Base-by-base conservation (phyloP, 2,329 filamentous ascomycete species). In the Exophiala aquamarina region DNA sequence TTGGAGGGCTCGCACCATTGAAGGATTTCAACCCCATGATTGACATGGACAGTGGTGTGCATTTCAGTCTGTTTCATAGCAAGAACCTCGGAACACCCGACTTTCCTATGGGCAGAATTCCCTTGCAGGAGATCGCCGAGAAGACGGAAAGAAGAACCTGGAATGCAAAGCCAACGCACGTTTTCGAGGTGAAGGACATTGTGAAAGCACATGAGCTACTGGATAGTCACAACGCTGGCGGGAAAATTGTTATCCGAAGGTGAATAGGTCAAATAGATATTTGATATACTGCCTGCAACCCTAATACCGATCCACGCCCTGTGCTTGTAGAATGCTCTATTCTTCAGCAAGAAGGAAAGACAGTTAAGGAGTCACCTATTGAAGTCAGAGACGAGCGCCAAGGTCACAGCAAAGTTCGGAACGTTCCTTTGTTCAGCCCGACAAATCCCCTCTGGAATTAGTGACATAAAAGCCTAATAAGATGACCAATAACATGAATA, bases 51-150 rank as follows among this genome's bases (percentile, higher is more conserved):
- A 62, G 63, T 17, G 71, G 70, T 0, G 69, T 74, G n/a, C 70
- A 74, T 48, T 71, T 74, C 46, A 73, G 66, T 48, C 61, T 74
- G 21, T 74, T 73, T 54, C 63, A 66, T 4, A 72, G 69, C 47
- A 66, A 65, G 41, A 65, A 66, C 3, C 58, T 72, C 28, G 69
- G 64, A 4, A 61, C 42, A 2, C 49, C 53, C 0, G 67, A 63
- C 13, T 72, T 71, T 40, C 65, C 70, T 5, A 39, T 72, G 21
- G 65, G 64, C 0, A 59, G 57, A 15, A 62, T 73, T n/a, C 70
- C 68, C 4, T 49, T 73, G 23, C 62, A 63, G 31, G 61, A 65
- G 3, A 70, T 73, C 48, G 61, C 69, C 4, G 39, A 51, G 14
- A 68, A 66, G 55, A 62, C 70, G 38, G 68, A 63, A n/a, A 53